A percentile compares a stretch with the other conserved stretches of the same genome.
Conservation (phyloP, 345 rosid species). For the Limnanthes douglasii region DNA sequence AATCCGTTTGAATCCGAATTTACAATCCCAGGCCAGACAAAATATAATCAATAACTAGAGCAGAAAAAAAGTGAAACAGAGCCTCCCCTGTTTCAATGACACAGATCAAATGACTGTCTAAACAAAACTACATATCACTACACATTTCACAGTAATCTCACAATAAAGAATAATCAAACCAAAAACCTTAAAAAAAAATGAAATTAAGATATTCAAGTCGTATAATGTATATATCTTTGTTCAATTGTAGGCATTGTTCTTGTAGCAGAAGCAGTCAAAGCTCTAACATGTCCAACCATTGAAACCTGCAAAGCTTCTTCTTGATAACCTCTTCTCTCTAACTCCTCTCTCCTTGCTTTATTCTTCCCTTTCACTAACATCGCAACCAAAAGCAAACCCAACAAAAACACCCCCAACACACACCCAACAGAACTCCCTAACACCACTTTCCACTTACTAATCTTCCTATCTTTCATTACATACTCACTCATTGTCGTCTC, state of each 20-base stretch:
- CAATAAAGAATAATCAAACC: no score
- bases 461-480: background rate
- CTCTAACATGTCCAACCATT: slow-evolving; percentile 22
- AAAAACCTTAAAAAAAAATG: no score
- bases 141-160: no score
- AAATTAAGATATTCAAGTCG: background rate
- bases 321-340: slow-evolving; percentile 22
- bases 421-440: slow-evolving; percentile 19
- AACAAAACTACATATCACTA: no score
- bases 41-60: no score
- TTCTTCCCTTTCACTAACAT: slow-evolving; percentile 21
- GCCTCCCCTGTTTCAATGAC: no score
- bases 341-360: slow-evolving; percentile 19
- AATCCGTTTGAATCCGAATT: no score
- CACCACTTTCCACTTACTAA: slow-evolving; percentile 24
- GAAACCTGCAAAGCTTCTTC: slow-evolving; percentile 21
- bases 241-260: slow-evolving; percentile 12
- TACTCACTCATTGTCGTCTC: background rate
- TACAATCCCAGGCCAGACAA: no score
- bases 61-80: no score
- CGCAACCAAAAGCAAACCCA: slow-evolving; percentile 17
- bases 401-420: slow-evolving; percentile 11
- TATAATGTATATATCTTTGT: slow-evolving; percentile 9
- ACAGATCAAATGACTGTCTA: no score
- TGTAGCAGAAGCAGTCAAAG: slow-evolving; percentile 14